Conservation (phyloP, 495 filamentous ascomycete genomes). For the Penicillium steckii region DNA sequence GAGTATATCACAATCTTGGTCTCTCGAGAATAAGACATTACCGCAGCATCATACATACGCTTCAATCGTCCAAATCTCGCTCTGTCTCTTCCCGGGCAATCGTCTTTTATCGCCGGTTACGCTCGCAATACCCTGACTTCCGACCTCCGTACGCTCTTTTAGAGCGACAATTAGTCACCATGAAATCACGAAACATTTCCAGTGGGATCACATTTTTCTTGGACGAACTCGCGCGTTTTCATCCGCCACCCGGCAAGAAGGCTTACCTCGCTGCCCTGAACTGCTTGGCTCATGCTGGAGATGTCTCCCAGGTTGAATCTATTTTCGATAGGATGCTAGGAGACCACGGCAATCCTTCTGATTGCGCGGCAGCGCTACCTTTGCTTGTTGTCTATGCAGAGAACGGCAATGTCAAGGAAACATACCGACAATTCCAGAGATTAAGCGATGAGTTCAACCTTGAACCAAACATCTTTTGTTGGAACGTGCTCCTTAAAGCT, state of each 20-base stretch:
- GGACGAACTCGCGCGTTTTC: constrained; percentile 42
- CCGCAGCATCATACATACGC: constrained; percentile 25
- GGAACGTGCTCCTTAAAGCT: constrained; percentile 78
- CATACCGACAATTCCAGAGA: constrained; percentile 57
- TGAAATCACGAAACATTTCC: constrained; percentile 28
- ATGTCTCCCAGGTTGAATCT: constrained; percentile 28
- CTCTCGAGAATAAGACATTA: constrained; percentile 35
- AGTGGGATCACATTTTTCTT: constrained; percentile 50
- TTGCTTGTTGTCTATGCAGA: constrained; percentile 67
- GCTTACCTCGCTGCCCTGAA: constrained; percentile 33
- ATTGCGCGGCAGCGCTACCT: constrained; percentile 37
- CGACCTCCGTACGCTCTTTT: constrained; percentile 22
- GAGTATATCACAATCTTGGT: constrained; percentile 18
- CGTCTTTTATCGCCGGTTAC: constrained; percentile 42
- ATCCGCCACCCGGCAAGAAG: constrained; percentile 22
- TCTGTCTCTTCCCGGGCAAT: constrained; percentile 27
- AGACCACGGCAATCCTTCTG: constrained; percentile 35
- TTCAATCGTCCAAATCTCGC: constrained; percentile 23
- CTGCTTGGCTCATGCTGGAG: constrained; percentile 30
- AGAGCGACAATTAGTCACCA: constrained; percentile 17
- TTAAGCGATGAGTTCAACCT: constrained; percentile 53
- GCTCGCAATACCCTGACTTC: constrained; percentile 24
- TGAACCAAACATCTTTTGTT: constrained; percentile 53
- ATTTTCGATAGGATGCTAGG: constrained; percentile 32
- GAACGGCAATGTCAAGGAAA: constrained; percentile 57